Evolutionary conservation across 495 filamentous ascomycete genomes (phyloP), one percentile per base, ranked within the genome.

Genomic region (Poronia punctata): DNA sequence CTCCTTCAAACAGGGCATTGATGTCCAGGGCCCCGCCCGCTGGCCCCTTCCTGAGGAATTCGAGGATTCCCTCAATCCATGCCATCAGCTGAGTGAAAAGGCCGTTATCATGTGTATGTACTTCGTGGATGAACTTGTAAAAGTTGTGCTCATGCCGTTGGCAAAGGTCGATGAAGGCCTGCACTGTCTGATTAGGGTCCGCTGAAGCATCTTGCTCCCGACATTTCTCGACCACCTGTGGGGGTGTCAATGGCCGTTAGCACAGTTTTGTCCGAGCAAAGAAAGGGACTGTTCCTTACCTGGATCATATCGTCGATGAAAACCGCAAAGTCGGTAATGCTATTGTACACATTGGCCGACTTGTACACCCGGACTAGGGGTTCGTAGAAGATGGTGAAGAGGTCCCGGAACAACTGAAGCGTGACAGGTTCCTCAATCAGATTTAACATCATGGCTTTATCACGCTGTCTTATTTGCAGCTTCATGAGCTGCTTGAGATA

Each of bases 381-480:
- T 57, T 98, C 92, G 62, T 98, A 98, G 70, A 98, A 98, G 55
- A 98, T 96, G 14, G 88, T 93, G 63, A 98, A 97, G 31, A 98
- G 78, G 50, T 97, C 93, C 27, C 88, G 80, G 73, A 98, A 92
- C 29, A 98, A 71, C 53, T 92, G 84, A 17, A 97, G 73, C 5
- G 92, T 96, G 14, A 86, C 86, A 0, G 92, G 86, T 63, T 98
- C 92, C 66, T 96, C 87, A 38, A 97, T 90, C 47, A 96, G 86
- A 45, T 78, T 79, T 30, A 95, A 69, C 92, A 98, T 97, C 87
- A 94, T 95, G 9, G 78, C 70, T 76, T 98, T 98, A 62, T 98
- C 92, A 38, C 93, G 72, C 53, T 95, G 88, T 7, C 92, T 74
- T 8, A 85, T 88, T 62, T 87, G 86, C 7, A 98, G 68, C 66